These are phyloP conservation scores for Lactarius trivialis DNA, from an alignment of 768 basidiomycete genomes.

Conservation along the genomic window DNA sequence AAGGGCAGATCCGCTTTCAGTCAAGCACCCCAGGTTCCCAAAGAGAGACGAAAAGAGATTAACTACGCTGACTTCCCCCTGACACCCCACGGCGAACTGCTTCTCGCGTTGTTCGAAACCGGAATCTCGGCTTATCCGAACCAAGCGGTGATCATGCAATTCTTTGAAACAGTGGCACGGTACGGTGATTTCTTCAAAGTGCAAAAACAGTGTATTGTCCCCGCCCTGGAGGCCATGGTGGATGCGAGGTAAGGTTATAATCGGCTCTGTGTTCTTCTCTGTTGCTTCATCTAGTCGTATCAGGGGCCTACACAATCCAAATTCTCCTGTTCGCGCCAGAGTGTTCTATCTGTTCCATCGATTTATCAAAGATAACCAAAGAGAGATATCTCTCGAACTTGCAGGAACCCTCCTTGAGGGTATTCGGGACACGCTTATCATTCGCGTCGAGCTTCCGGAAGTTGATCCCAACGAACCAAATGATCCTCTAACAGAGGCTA, in stretches of 20 bases:
- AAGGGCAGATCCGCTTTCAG: conserved; percentile 87
- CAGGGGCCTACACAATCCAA: conserved; percentile 83
- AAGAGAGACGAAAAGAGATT: conserved; percentile 56
- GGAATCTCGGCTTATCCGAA: conserved; percentile 80
- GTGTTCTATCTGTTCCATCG: conserved; percentile 89
- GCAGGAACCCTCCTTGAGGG: conserved; percentile 63
- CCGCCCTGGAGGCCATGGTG: conserved; percentile 83
- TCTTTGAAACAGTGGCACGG: conserved; percentile 87
- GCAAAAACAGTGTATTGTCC: conserved; percentile 80
- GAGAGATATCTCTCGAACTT: conserved; percentile 70
- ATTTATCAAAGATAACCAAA: conserved; percentile 79
- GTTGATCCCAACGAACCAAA: conserved; percentile 65
- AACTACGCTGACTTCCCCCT: conserved; percentile 79
- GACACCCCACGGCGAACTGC: conserved; percentile 85
- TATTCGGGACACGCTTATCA: conserved; percentile 69
- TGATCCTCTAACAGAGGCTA: conserved; percentile 64
- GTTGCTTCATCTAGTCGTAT: background rate
- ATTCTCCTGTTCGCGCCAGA: conserved; percentile 62
- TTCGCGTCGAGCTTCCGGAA: conserved; percentile 72
- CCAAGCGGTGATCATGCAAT: conserved; percentile 77
- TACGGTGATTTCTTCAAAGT: conserved; percentile 97
- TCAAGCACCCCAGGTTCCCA: conserved; percentile 60
- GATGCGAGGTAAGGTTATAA: conserved; percentile 57
- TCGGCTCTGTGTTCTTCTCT: background rate
- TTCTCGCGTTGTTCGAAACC: conserved; percentile 76